These are phyloP conservation scores for Maudiozyma bulderi DNA, from an alignment of 805 yeast genomes.

Conservation along the genomic window DNA sequence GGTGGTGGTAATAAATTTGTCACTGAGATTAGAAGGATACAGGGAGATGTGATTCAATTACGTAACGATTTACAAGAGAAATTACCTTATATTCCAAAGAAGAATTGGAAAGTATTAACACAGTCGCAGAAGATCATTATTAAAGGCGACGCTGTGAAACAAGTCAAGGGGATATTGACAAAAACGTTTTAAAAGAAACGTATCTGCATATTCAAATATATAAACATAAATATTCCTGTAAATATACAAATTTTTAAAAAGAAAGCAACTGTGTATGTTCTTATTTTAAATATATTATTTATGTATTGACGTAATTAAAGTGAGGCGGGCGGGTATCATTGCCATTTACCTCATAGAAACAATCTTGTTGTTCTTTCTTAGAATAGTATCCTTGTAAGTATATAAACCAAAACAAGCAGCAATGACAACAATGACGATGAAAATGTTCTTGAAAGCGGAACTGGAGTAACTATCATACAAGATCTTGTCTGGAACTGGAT, in stretches of 20 bases:
- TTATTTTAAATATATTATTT: too few relatives aligned
- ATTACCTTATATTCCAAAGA: slow-evolving; percentile 39
- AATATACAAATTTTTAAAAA: too few relatives aligned
- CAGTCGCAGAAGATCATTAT: slow-evolving; percentile 46
- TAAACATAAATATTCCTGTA: too few relatives aligned
- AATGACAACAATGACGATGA: neutral
- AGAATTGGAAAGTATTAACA: slow-evolving; percentile 38
- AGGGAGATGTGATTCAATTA: slow-evolving; percentile 58
- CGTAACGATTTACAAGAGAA: slow-evolving; percentile 52
- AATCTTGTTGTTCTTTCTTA: neutral
- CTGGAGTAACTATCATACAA: neutral
- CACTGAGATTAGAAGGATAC: slow-evolving; percentile 64
- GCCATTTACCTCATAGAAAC: slow-evolving; percentile 1
- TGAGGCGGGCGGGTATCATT: too few relatives aligned
- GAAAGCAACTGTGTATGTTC: too few relatives aligned
- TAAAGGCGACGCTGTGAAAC: slow-evolving; percentile 36
- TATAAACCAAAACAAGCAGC: neutral
- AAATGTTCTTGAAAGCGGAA: neutral
- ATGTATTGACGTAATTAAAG: too few relatives aligned
- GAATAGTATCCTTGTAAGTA: neutral
- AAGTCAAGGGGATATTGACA: slow-evolving; percentile 26
- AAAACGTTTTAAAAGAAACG: slow-evolving; percentile 3
- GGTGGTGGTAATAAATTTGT: slow-evolving; percentile 45
- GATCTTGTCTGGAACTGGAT: neutral
- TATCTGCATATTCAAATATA: neutral